phyloP scores from a whole-genome alignment of 768 basidiomycete genomes.

The Trametes villosa region DNA sequence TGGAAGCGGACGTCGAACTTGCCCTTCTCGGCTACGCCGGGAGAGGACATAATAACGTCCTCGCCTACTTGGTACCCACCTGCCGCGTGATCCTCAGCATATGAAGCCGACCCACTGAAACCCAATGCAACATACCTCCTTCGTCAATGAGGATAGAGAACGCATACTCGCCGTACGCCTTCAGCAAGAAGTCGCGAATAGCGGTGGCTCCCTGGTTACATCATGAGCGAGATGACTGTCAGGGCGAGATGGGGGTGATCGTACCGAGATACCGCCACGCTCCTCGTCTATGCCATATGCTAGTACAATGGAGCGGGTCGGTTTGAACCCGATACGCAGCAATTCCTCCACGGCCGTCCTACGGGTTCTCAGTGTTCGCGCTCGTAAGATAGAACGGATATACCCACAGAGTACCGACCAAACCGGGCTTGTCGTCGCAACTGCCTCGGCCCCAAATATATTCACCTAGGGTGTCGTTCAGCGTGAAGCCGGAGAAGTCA shows the following conservation, averaged over 20 bases:
- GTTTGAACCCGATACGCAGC: constrained; percentile 48
- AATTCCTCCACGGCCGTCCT: constrained; percentile 51
- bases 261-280: constrained; percentile 34
- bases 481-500: neutral
- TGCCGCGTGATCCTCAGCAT: too few species aligned
- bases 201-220: constrained; percentile 64
- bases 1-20: constrained; percentile 64
- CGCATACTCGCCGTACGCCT: constrained; percentile 69
- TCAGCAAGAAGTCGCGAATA: constrained; percentile 52
- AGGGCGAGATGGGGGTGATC: too few species aligned
- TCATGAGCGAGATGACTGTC: too few species aligned
- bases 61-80: constrained; percentile 55
- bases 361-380: neutral
- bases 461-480: constrained; percentile 41
- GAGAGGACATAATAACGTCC: constrained; percentile 60
- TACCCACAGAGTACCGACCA: constrained; percentile 65
- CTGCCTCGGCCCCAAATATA: constrained; percentile 80
- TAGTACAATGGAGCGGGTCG: constrained; percentile 45
- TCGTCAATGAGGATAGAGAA: constrained; percentile 88
- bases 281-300: constrained; percentile 59
- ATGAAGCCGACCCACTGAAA: too few species aligned
- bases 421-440: constrained; percentile 75
- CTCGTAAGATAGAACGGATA: neutral
- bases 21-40: constrained; percentile 78
- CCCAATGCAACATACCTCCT: constrained; percentile 75